Conservation (phyloP, 2,329 filamentous ascomycete genomes). For the Talaromyces marneffei region DNA sequence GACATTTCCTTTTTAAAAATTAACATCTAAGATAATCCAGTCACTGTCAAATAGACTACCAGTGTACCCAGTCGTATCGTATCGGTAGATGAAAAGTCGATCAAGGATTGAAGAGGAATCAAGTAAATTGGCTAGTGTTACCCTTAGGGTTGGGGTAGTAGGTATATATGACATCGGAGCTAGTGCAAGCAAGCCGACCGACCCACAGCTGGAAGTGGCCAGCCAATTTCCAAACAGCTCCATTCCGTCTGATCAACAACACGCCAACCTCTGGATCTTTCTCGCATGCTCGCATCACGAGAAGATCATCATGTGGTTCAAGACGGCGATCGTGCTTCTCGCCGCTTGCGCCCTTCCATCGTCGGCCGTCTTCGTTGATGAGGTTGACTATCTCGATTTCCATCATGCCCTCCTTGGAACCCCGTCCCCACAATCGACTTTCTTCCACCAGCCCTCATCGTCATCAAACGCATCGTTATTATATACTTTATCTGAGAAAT, state of each 20-base stretch:
- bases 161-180: not conserved
- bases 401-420: constrained; percentile 83
- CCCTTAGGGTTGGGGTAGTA: not conserved
- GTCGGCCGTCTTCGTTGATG: constrained; percentile 75
- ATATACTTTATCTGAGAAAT: constrained; percentile 82
- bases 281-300: constrained; percentile 30
- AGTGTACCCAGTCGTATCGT: not conserved
- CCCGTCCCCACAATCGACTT: constrained; percentile 75
- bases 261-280: not conserved
- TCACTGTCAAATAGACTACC: not conserved
- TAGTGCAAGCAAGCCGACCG: not conserved
- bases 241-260: not conserved
- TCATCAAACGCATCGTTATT: constrained; percentile 81
- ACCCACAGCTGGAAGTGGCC: not conserved
- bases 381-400: constrained; percentile 87
- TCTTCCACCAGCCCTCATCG: constrained; percentile 83
- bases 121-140: not conserved
- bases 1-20: not conserved
- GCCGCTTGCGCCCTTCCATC: constrained; percentile 47
- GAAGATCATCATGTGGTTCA: constrained; percentile 35
- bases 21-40: not conserved
- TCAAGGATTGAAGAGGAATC: not conserved
- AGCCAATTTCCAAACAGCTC: not conserved
- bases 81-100: not conserved
- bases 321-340: constrained; percentile 34